Conservation (phyloP, 352 stramenopile species). For the Globisporangium yorkense region DNA sequence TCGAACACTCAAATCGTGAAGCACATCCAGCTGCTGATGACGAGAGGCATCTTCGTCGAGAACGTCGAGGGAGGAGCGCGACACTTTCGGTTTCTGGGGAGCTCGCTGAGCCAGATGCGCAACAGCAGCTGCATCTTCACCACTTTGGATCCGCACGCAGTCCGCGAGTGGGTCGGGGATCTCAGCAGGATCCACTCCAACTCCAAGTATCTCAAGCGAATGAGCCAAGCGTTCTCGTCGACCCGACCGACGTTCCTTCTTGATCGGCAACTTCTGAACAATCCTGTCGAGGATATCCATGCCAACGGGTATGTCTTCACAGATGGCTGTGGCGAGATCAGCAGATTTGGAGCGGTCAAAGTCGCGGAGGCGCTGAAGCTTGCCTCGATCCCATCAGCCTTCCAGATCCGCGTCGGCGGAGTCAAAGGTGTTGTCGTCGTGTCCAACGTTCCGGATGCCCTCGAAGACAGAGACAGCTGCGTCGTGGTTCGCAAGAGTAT, state of each 20-base stretch:
- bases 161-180: constrained; percentile 61
- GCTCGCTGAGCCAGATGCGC: constrained; percentile 67
- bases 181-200: constrained; percentile 41
- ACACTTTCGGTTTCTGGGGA: constrained; percentile 58
- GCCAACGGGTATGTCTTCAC: constrained; percentile 51
- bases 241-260: constrained; percentile 49
- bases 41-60: constrained; percentile 32
- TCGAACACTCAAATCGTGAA: constrained; percentile 24
- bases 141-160: constrained; percentile 32
- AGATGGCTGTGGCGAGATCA: constrained; percentile 71
- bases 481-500: constrained; percentile 59
- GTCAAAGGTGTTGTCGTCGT: constrained; percentile 75
- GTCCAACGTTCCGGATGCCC: constrained; percentile 25
- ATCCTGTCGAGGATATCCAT: constrained; percentile 39
- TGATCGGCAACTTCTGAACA: constrained; percentile 31
- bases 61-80: constrained; percentile 12
- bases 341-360: constrained; percentile 18
- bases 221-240: constrained; percentile 71
- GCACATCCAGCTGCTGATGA: constrained; percentile 35
- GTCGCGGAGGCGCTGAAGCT: constrained; percentile 39
- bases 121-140: constrained; percentile 75
- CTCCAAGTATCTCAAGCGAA: constrained; percentile 72
- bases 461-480: constrained; percentile 14
- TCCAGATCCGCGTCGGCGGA: constrained; percentile 69
- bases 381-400: constrained; percentile 40